phyloP scores from a whole-genome alignment of 768 basidiomycete genomes.

The Russula vinacea region DNA sequence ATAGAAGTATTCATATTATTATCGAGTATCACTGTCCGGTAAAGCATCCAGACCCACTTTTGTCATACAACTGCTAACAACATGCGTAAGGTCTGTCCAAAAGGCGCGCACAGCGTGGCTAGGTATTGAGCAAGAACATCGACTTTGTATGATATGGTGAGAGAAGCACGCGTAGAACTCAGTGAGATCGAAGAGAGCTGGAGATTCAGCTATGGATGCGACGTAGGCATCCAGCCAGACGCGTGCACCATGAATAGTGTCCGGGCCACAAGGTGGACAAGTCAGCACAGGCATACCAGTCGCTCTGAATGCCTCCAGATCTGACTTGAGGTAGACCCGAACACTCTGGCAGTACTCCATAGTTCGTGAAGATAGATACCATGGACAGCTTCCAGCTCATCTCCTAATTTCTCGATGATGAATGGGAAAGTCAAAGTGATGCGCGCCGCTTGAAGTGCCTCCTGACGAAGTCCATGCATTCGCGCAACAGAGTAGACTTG shows the following conservation, averaged over 20 bases:
- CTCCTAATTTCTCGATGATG: not conserved
- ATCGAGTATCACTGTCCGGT: too few species aligned
- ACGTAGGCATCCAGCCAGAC: slow-evolving; percentile 5
- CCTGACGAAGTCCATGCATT: not conserved
- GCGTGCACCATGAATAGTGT: not conserved
- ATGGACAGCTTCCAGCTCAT: not conserved
- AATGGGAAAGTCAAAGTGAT: not conserved
- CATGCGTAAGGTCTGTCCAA: slow-evolving; percentile 4
- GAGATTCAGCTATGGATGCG: not conserved
- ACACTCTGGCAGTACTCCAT: slow-evolving; percentile 12
- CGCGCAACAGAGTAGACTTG: not conserved
- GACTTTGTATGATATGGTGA: not conserved
- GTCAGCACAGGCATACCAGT: not conserved
- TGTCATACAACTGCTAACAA: not conserved
- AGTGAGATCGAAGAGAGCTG: not conserved
- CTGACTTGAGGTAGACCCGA: not conserved
- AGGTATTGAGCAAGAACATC: not conserved
- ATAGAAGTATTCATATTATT: not conserved
- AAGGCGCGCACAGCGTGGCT: not conserved
- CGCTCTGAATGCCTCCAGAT: not conserved
- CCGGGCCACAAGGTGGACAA: not conserved
- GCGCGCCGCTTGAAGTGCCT: not conserved
- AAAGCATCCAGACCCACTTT: not conserved
- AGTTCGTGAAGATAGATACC: slow-evolving; percentile 9
- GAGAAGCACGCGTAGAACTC: slow-evolving; percentile 3